phyloP scores from a whole-genome alignment of 306 rosid species.

The Quercus wislizeni region DNA sequence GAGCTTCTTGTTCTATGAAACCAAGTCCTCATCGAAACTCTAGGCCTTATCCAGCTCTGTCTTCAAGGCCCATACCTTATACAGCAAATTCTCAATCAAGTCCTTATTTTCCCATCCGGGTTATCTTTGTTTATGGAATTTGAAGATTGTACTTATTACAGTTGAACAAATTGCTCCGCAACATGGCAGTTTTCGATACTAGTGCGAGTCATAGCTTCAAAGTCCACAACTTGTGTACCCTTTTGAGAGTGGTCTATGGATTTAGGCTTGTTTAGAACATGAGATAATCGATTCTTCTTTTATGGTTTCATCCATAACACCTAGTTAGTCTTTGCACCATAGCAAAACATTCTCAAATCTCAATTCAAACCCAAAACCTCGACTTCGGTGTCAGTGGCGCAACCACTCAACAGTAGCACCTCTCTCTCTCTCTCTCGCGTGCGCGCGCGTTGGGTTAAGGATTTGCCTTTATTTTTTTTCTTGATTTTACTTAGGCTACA shows the following conservation, averaged over 20 bases:
- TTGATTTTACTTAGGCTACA: no score
- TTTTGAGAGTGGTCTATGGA: constrained; percentile 48
- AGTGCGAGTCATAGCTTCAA: constrained; percentile 30
- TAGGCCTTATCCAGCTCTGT: constrained; percentile 60
- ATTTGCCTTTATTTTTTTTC: no score
- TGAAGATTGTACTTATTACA: constrained; percentile 32
- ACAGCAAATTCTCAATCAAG: constrained; percentile 53
- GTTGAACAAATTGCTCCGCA: constrained; percentile 39
- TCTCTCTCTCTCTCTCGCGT: no score
- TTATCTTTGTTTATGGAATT: constrained; percentile 39
- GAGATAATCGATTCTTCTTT: background rate
- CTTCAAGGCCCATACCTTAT: constrained; percentile 52
- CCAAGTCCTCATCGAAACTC: constrained; percentile 52
- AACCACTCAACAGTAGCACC: no score
- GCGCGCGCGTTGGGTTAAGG: no score
- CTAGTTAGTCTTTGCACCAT: no score
- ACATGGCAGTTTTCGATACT: constrained; percentile 14
- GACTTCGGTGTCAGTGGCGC: no score
- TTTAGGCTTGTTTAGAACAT: constrained; percentile 36
- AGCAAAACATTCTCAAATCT: no score
- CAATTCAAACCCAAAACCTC: no score
- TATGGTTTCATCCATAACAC: no score
- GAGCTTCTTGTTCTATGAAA: constrained; percentile 55
- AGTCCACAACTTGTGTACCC: constrained; percentile 41
- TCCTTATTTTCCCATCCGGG: constrained; percentile 41